Conservation (phyloP, 1,139 yeast species). For the Trichomonascaceae sp. region DNA sequence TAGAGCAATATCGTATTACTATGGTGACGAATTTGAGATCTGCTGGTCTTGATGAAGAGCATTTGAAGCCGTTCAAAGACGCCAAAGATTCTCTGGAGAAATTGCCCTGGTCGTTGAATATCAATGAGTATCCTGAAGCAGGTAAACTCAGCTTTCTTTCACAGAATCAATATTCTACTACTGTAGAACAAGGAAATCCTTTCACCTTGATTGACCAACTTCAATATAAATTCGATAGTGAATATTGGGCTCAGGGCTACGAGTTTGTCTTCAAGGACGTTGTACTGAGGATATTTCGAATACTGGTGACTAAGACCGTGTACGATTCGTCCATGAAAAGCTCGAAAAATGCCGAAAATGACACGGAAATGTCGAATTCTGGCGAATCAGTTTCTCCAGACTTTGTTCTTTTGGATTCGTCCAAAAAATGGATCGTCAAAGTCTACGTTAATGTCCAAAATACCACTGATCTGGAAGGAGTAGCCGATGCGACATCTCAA, state of each 20-base stretch:
- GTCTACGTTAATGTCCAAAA: slow-evolving; percentile 64
- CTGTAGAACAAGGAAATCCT: slow-evolving; percentile 38
- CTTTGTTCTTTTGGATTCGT: slow-evolving; percentile 42
- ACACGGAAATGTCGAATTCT: neutral
- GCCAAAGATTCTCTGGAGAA: slow-evolving; percentile 11
- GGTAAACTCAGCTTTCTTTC: slow-evolving; percentile 54
- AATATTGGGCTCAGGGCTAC: slow-evolving; percentile 61
- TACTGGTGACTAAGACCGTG: slow-evolving; percentile 22
- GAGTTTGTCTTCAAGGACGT: slow-evolving; percentile 61
- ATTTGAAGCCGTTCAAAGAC: slow-evolving; percentile 6
- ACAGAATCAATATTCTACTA: slow-evolving; percentile 67
- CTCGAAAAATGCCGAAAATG: neutral
- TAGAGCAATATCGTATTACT: slow-evolving; percentile 34
- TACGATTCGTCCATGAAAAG: neutral
- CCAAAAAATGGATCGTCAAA: slow-evolving; percentile 56
- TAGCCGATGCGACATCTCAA: slow-evolving; percentile 59
- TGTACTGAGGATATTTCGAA: slow-evolving; percentile 53
- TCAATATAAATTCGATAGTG: slow-evolving; percentile 64
- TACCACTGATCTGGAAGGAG: slow-evolving; percentile 69
- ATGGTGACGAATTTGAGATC: slow-evolving; percentile 10
- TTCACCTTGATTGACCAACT: slow-evolving; percentile 50
- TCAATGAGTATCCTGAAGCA: slow-evolving; percentile 81
- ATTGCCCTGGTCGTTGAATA: slow-evolving; percentile 55
- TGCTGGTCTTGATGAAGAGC: slow-evolving; percentile 12
- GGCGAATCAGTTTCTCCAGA: slow-evolving; percentile 25